These are phyloP conservation scores for Exobasidium rhododendri DNA, from an alignment of 1,284 basidiomycete species.

Conservation along the genomic window DNA sequence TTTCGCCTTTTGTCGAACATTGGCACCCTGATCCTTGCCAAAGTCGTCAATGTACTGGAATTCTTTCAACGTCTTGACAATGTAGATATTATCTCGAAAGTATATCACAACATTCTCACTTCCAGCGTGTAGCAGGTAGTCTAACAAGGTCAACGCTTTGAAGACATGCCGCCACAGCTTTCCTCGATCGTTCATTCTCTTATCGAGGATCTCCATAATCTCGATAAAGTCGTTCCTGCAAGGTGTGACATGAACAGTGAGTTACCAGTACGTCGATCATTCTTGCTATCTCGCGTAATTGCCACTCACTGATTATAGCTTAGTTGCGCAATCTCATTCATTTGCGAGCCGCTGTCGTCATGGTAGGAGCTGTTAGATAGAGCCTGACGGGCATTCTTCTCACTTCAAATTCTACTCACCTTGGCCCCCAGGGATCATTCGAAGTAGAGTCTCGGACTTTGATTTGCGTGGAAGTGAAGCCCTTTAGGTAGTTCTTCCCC, in stretches of 20 bases:
- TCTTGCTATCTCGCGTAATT: not conserved
- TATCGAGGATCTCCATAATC: slow-evolving; percentile 99
- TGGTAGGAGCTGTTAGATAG: no score
- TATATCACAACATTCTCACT: slow-evolving; percentile 98
- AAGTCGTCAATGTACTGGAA: slow-evolving; percentile 96
- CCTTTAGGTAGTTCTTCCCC: slow-evolving; percentile 51
- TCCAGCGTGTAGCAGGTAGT: slow-evolving; percentile 93
- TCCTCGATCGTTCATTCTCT: slow-evolving; percentile 97
- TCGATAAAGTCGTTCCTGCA: slow-evolving; percentile 92
- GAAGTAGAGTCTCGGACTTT: slow-evolving; percentile 98
- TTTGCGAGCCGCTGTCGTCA: slow-evolving; percentile 79
- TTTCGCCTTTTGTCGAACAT: slow-evolving; percentile 98
- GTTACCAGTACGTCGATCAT: not conserved
- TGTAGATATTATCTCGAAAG: slow-evolving; percentile 92
- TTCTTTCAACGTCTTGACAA: slow-evolving; percentile 98
- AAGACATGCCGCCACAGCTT: slow-evolving; percentile 99
- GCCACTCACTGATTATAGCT: slow-evolving; percentile 88
- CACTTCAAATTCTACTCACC: no score
- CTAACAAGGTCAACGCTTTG: slow-evolving; percentile 94
- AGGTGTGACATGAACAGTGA: not conserved
- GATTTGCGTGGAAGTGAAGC: slow-evolving; percentile 64
- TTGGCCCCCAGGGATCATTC: slow-evolving; percentile 98
- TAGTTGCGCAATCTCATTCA: slow-evolving; percentile 98
- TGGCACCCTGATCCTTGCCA: slow-evolving; percentile 94
- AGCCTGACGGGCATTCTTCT: no score